Percentiles rank a stretch among this genome's conserved stretches.
Conservation (phyloP, 768 basidiomycete species). For the Sarcomyxa edulis region DNA sequence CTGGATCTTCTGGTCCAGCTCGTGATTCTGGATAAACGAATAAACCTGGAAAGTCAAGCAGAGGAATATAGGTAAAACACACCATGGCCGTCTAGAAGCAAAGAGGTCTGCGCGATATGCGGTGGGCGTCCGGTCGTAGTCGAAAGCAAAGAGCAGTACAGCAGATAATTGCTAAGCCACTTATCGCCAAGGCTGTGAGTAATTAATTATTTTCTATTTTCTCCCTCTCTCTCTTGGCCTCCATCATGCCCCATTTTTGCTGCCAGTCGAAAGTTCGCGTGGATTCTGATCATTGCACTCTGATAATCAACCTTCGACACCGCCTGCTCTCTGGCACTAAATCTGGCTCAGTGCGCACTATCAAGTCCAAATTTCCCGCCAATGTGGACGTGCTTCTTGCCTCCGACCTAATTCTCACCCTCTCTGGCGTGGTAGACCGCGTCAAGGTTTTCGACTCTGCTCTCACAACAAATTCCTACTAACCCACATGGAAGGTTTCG, state of each 20-base stretch:
- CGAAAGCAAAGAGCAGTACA: not conserved
- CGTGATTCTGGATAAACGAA: conserved; percentile 36
- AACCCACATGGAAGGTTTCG: too few species aligned
- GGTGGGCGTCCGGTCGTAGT: conserved; percentile 4
- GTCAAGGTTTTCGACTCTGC: too few species aligned
- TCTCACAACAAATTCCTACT: too few species aligned
- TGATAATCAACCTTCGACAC: conserved; percentile 45
- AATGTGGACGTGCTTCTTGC: conserved; percentile 44
- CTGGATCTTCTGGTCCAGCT: conserved; percentile 91
- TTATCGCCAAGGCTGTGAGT: conserved; percentile 14
- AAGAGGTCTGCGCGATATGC: too few species aligned
- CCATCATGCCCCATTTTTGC: conserved; percentile 3
- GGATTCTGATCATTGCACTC: conserved; percentile 33
- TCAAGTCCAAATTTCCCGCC: conserved; percentile 31
- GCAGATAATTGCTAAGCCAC: not conserved
- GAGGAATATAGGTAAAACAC: conserved; percentile 9
- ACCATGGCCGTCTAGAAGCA: conserved; percentile 12
- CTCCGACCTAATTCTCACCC: conserved; percentile 43
- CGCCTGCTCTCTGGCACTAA: conserved; percentile 27
- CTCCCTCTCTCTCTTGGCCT: conserved; percentile 7
- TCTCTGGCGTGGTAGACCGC: conserved; percentile 51
- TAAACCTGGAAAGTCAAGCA: not conserved
- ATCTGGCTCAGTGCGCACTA: conserved; percentile 19
- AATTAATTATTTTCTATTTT: conserved; percentile 15
- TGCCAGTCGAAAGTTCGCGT: conserved; percentile 34